Evolutionary conservation across 306 rosid genomes (phyloP).

Genomic region (Castanea mollissima): DNA sequence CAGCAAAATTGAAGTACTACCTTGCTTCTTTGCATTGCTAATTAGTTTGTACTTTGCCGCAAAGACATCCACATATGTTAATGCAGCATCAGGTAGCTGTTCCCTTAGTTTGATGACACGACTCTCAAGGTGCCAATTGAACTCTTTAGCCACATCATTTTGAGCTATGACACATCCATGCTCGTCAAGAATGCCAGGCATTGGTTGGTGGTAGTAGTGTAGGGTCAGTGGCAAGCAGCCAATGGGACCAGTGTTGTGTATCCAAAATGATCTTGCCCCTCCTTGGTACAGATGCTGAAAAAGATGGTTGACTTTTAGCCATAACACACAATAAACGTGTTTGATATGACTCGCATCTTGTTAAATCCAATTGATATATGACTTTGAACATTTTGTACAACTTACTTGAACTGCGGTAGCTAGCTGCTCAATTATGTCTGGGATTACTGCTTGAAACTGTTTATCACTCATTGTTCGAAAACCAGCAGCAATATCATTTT

Average conservation of each 20-base stretch:
- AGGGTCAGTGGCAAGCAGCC: constrained; percentile 60
- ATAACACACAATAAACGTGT: neutral
- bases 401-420: constrained; percentile 51
- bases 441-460: constrained; percentile 31
- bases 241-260: constrained; percentile 89
- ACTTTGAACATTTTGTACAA: neutral
- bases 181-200: constrained; percentile 42
- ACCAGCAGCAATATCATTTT: constrained; percentile 71
- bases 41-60: constrained; percentile 63
- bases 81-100: constrained; percentile 44
- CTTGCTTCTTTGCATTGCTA: constrained; percentile 49
- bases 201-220: constrained; percentile 24
- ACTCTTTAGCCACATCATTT: constrained; percentile 63
- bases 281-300: constrained; percentile 40
- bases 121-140: constrained; percentile 56
- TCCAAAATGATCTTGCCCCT: constrained; percentile 82
- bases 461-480: constrained; percentile 32
- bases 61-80: constrained; percentile 65
- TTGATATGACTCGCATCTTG: neutral
- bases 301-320: neutral
- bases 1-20: constrained; percentile 18
- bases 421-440: constrained; percentile 51
- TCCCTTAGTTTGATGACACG: constrained; percentile 41
- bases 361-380: neutral
- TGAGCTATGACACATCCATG: constrained; percentile 54